phyloP scores from a whole-genome alignment of 495 filamentous ascomycete species.

The Immersiella caudata region DNA sequence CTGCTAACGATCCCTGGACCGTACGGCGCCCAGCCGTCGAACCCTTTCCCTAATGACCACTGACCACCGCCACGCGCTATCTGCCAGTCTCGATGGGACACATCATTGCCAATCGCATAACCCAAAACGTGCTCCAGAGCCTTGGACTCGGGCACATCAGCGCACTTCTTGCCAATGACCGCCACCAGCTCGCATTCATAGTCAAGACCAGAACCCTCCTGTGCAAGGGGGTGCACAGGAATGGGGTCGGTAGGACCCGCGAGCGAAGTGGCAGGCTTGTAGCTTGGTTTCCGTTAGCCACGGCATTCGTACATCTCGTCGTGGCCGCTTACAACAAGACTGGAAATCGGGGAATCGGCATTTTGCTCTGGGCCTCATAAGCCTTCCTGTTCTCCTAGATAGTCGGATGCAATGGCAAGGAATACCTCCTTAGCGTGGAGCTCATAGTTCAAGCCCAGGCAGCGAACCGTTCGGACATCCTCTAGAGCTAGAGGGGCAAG shows the following conservation, averaged over 20 bases:
- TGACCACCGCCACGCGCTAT: conserved; percentile 76
- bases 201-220: conserved; percentile 65
- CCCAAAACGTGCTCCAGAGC: conserved; percentile 79
- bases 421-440: conserved; percentile 75
- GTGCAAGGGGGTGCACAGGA: conserved; percentile 61
- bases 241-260: conserved; percentile 71
- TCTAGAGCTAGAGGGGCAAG: conserved; percentile 68
- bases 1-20: conserved; percentile 78
- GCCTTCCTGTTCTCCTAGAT: neutral
- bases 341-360: conserved; percentile 75
- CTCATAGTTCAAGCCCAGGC: conserved; percentile 81
- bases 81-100: conserved; percentile 86
- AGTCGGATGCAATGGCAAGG: neutral
- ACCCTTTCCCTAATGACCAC: conserved; percentile 82
- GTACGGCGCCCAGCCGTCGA: conserved; percentile 87
- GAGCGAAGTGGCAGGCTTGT: conserved; percentile 77
- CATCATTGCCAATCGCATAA: conserved; percentile 80
- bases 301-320: neutral
- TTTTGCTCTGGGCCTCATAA: conserved; percentile 53
- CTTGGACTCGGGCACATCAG: conserved; percentile 64
- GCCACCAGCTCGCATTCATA: conserved; percentile 85
- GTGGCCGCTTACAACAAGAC: conserved; percentile 61
- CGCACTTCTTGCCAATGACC: conserved; percentile 72
- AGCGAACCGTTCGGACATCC: conserved; percentile 75
- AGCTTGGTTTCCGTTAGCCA: conserved; percentile 40